Percentiles rank a stretch among this genome's conserved stretches.
These are phyloP conservation scores for Jasminum sambac DNA, from an alignment of 257 asterid species.

Conservation along the genomic window DNA sequence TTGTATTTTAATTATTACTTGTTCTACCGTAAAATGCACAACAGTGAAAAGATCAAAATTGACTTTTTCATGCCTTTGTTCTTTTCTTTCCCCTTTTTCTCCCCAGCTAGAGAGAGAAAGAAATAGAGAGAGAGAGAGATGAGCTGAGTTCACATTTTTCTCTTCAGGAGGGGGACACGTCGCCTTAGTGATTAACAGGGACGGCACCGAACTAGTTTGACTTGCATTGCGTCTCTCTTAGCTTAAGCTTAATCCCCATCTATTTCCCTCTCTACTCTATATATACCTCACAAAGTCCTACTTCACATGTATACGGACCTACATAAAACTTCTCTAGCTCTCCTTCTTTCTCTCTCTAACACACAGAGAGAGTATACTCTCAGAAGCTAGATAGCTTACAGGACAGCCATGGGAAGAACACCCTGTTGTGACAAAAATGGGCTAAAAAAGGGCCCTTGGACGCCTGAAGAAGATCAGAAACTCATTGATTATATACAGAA, in stretches of 20 bases:
- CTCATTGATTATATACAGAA: slow-evolving; percentile 43
- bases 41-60: background rate
- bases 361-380: background rate
- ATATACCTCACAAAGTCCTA: background rate
- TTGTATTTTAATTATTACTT: too few relatives aligned
- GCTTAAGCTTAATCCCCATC: too few relatives aligned
- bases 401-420: slow-evolving; percentile 38
- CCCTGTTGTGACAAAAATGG: slow-evolving; percentile 53
- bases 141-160: slow-evolving; percentile 28
- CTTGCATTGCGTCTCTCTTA: slow-evolving; percentile 1
- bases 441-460: slow-evolving; percentile 54
- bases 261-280: background rate
- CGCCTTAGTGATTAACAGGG: slow-evolving; percentile 39
- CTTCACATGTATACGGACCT: slow-evolving; percentile 18
- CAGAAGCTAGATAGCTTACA: background rate
- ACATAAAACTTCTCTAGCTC: slow-evolving; percentile 9
- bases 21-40: background rate
- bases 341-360: background rate
- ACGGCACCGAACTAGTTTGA: slow-evolving; percentile 41
- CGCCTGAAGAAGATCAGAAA: slow-evolving; percentile 48
- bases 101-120: background rate
- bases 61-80: background rate
- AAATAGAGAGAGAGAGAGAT: background rate
- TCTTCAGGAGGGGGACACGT: slow-evolving; percentile 42
- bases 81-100: background rate